Evolutionary conservation across 441 rosid genomes (phyloP), one percentile per base, ranked within the genome.

Genomic region (Aleurites moluccanus): DNA sequence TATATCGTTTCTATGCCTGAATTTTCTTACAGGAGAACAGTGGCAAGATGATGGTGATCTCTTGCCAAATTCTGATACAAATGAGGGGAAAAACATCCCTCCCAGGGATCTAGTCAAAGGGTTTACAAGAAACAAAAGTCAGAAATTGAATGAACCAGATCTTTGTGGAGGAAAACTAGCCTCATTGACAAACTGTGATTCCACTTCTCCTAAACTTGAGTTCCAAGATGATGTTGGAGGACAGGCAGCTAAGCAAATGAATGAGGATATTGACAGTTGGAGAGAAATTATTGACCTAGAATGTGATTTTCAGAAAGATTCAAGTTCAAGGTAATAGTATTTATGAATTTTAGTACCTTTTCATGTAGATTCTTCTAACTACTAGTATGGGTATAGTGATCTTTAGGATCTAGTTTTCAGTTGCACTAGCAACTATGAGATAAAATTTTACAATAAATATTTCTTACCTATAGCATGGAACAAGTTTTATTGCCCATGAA

Each of bases 311-410:
- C 87, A 75, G 63, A 85, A 81, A 74, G 80, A 79, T 68, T 83
- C 82, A 73, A 79, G 96, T 70, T 83, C 82, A 72, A 79, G 96
- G 98, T 96, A 91, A 87, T 79, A 69, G 70, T 40, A 35, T 52
- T 7, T 16, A 1, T 23, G 21, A 11, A 40, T 21, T 52, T 21
- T 49, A 10, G 4, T 33, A 30, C 18, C 62, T 50, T 44, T 25
- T 40, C 45, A 14, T 28, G 15, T 61, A 10, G 40, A n/a, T 49
- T 42, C 25, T 7, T 18, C 18, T 6, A 18, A 18, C 62, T 38
- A 33, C 61, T 50, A 27, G n/a, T 30, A 52, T 52, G 20, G 44
- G 61, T 49, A 5, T 47, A 53, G 45, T 33, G 45, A 20, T 42
- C 33, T 65, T 65, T 42, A 18, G 69, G n/a, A 47, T 67, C 33